A percentile compares a stretch with the other conserved stretches of the same genome.
Conservation (phyloP, 176 grass and related monocot species). For the Tuctoria greenei region DNA sequence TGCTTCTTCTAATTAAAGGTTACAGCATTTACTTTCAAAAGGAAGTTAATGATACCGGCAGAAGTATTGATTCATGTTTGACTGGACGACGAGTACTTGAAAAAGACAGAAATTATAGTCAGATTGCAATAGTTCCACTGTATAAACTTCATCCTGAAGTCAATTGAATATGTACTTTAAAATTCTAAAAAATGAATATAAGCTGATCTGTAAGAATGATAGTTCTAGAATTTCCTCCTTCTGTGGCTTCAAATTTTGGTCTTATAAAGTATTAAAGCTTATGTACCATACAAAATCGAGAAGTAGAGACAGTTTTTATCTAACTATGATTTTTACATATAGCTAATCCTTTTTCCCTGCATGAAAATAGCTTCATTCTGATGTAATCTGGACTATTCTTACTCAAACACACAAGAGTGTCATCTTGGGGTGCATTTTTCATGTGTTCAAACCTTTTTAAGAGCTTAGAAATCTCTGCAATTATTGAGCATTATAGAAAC, state of each 20-base stretch:
- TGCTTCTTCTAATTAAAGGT: conserved; percentile 24
- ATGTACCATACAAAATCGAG: not conserved
- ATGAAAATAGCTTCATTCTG: not conserved
- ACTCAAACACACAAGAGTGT: not conserved
- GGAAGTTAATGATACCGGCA: not conserved
- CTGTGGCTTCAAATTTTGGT: not conserved
- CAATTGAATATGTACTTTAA: not conserved
- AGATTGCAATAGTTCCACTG: not conserved
- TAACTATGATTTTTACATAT: not conserved
- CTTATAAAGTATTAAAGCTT: not conserved
- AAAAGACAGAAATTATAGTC: not conserved
- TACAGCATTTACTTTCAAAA: not conserved
- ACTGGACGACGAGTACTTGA: not conserved
- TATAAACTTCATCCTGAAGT: not conserved
- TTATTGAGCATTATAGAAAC: too few species aligned
- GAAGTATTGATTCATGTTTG: not conserved
- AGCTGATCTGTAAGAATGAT: not conserved
- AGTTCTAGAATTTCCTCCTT: not conserved
- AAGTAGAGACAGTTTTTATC: not conserved
- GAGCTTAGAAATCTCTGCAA: too few species aligned
- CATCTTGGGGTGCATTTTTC: too few species aligned
- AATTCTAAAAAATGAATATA: not conserved
- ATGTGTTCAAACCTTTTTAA: too few species aligned
- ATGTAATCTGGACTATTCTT: not conserved
- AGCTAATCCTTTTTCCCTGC: not conserved